Evolutionary conservation across 2,329 filamentous ascomycete species (phyloP), one percentile per base, ranked within the genome.

Genomic region (Xylariaceae sp.): DNA sequence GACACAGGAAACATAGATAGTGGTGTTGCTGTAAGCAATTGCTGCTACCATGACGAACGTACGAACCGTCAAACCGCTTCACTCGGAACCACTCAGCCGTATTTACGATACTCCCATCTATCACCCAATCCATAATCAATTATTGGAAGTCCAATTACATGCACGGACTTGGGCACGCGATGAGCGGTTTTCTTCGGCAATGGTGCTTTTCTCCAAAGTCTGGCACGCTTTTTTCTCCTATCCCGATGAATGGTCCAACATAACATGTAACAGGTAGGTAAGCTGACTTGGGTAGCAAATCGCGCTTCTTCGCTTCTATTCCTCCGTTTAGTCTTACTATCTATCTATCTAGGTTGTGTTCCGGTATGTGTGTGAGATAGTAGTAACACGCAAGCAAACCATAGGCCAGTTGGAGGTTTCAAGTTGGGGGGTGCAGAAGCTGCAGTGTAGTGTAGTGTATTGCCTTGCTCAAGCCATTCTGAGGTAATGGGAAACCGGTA

Each of bases 321-420:
- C 29, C 33, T 47, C 31, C 52, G 39, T 31, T 31, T 31, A 6
- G 43, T 39, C 24, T 45, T 41, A n/a, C 39, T 45, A 39, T 19
- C 49, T 41, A 34, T 33, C 9, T 29, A 39, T 17, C 12, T 28
- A 23, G 34, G 44, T 37, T 23, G 49, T 54, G 54, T 48, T 58
- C 45, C 54, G 47, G 44, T 31, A 26, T 51, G 45, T 51, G 50
- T 54, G 50, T 28, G 44, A 58, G 58, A 58, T 21, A 31, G 21
- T 11, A 34, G 33, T 28, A 12, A 51, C 39, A 52, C 41, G 29
- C 14, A 49, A 28, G 36, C 31, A 48, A 40, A 55, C 39, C 14
- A 61, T 56, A 61, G 59, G 59, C 59, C 59, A 61, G 59, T 61
- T 61, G 59, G 47, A 26, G 44, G 24, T 29, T 17, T 23, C 31